These are phyloP conservation scores for Kodamaea hsintzibuensis DNA, from an alignment of 805 yeast genomes.

Conservation along the genomic window DNA sequence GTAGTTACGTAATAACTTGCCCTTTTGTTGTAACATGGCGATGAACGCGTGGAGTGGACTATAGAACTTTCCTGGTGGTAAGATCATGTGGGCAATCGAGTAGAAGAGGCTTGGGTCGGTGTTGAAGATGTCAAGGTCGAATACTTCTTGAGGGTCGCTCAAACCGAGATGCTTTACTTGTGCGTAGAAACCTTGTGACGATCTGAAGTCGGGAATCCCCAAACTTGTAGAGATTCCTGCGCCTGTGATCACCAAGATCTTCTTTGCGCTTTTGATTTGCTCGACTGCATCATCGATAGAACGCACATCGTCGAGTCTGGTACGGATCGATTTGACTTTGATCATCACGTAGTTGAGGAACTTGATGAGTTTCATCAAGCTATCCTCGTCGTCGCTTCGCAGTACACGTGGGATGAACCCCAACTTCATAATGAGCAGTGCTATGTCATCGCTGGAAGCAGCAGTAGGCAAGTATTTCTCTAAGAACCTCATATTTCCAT, in stretches of 20 bases:
- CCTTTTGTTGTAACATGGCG: conserved; percentile 68
- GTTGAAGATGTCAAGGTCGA: conserved; percentile 38
- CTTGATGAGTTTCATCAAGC: conserved; percentile 48
- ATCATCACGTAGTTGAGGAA: conserved; percentile 64
- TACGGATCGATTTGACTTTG: conserved; percentile 57
- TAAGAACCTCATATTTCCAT: conserved; percentile 63
- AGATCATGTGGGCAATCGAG: conserved; percentile 44
- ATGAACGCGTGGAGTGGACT: conserved; percentile 74
- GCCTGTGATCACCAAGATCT: conserved; percentile 43
- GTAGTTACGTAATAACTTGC: conserved; percentile 77
- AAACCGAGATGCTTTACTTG: conserved; percentile 46
- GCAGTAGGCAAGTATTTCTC: conserved; percentile 61
- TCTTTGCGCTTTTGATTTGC: conserved; percentile 52
- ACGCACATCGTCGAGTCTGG: conserved; percentile 52
- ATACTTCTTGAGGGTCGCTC: conserved; percentile 47
- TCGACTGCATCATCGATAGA: conserved; percentile 60
- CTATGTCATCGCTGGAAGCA: conserved; percentile 58
- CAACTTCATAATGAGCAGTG: conserved; percentile 56
- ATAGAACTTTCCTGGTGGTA: conserved; percentile 39
- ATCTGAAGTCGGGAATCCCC: conserved; percentile 47
- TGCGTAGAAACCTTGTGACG: conserved; percentile 65
- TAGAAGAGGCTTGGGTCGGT: conserved; percentile 42
- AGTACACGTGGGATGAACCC: conserved; percentile 54
- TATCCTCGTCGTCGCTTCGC: conserved; percentile 40
- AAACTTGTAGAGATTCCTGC: conserved; percentile 48